Percentiles rank a stretch among this genome's conserved stretches.
Evolutionary conservation across 2,329 filamentous ascomycete genomes (phyloP).

Genomic region (Botrytis byssoidea): DNA sequence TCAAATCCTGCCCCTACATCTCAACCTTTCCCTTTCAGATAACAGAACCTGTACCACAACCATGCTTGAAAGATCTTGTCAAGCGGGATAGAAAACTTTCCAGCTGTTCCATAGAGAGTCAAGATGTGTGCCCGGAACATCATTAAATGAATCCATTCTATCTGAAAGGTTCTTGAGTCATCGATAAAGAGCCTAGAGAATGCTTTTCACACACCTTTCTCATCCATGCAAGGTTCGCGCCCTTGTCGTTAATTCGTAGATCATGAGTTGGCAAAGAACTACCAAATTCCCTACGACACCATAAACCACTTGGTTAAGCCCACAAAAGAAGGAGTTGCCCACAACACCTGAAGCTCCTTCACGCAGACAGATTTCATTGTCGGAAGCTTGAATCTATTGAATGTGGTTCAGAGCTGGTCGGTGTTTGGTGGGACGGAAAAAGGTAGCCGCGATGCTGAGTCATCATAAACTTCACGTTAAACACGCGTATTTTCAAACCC

Average conservation of each 20-base stretch:
- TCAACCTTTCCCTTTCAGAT: neutral
- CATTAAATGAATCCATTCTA: neutral
- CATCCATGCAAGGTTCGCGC: neutral
- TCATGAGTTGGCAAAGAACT: neutral
- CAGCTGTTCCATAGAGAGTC: neutral
- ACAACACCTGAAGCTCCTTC: neutral
- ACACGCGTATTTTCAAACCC: neutral
- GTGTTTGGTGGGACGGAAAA: neutral
- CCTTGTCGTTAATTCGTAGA: neutral
- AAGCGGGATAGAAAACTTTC: neutral
- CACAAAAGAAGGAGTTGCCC: neutral
- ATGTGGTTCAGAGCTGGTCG: neutral
- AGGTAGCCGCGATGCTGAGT: conserved; percentile 1
- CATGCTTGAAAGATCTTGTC: neutral
- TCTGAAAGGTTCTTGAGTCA: neutral
- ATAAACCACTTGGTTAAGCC: neutral
- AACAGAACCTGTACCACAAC: neutral
- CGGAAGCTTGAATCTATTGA: neutral
- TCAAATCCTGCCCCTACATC: neutral
- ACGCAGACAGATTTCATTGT: neutral
- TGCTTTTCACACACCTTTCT: neutral
- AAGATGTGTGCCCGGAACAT: neutral
- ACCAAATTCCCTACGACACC: neutral
- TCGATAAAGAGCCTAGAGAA: neutral
- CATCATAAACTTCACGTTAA: conserved; percentile 6